Evolutionary conservation across 2,329 filamentous ascomycete genomes (phyloP).

Genomic region (Phialophora verrucosa): DNA sequence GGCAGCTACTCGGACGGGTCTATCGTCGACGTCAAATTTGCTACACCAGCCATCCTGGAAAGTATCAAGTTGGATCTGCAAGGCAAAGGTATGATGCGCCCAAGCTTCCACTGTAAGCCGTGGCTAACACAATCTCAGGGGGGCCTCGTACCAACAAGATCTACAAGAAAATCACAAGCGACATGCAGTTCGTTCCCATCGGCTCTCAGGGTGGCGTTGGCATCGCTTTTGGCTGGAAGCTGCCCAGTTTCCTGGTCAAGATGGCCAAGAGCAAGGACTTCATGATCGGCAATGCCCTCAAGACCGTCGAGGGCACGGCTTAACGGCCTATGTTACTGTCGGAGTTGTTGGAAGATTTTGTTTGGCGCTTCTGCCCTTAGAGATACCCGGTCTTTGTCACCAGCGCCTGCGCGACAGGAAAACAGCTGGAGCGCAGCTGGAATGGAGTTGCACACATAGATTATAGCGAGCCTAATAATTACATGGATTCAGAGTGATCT

Average conservation of each 20-base stretch:
- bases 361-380: constrained; percentile 25
- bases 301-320: constrained; percentile 39
- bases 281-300: constrained; percentile 42
- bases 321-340: constrained; percentile 19
- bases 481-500: background rate
- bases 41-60: constrained; percentile 35
- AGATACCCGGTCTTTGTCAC: constrained; percentile 33
- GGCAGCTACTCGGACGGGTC: constrained; percentile 40
- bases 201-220: constrained; percentile 49
- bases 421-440: constrained; percentile 10
- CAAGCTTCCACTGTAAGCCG: background rate
- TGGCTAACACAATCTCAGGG: constrained; percentile 29
- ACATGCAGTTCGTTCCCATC: constrained; percentile 49
- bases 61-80: constrained; percentile 38
- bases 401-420: constrained; percentile 10
- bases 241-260: constrained; percentile 48
- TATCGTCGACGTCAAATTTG: constrained; percentile 38
- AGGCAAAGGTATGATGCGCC: constrained; percentile 35
- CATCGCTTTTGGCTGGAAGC: constrained; percentile 45
- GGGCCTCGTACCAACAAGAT: constrained; percentile 41
- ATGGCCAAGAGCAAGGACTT: constrained; percentile 48
- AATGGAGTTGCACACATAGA: constrained; percentile 15
- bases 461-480: background rate
- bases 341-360: constrained; percentile 7
- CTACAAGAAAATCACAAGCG: constrained; percentile 44